Evolutionary conservation across 768 basidiomycete genomes (phyloP), one percentile per base, ranked within the genome.

Genomic region (Kwoniella newhampshirensis): DNA sequence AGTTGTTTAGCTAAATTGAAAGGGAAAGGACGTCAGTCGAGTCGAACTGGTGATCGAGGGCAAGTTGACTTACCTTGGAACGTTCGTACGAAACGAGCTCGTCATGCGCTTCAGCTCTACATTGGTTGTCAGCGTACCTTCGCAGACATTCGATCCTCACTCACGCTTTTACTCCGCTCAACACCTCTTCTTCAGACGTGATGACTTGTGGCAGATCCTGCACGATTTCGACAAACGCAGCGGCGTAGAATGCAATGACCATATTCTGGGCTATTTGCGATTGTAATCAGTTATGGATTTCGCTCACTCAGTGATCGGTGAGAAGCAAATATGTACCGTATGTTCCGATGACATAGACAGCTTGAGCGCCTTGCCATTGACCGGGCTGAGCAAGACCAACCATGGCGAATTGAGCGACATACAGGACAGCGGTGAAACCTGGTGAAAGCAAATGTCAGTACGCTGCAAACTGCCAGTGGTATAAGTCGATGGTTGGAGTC

Each of bases 141-240:
- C 36, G 23, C 26, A 15, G 13, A 12, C 15, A n/a, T 6, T 32
- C 32, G 6, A 6, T 13, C 13, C 6, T 13, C 13, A 30, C 59
- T 42, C 23, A 60, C 59, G 53, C 37, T 44, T 60, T 60, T 12
- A 20, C 30, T 8, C 54, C 60, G 1, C 20, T 23, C 21, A 20
- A 9, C 20, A 61, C 54, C n/a, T 56, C 54, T 28, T 52, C 17
- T 35, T 61, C 60, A 20, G 54, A 57, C 25, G 41, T 20, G 35
- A 52, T 57, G 12, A 61, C 44, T 21, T 56, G 37, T 25, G 60
- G 60, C 20, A 61, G 42, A 30, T 61, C 60, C n/a, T 36, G 54
- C 2, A 57, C 60, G 17, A 61, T 37, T 9, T 20, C 46, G n/a
- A 54, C 54, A 20, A 57, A 56, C 4, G 60, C 44, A 21, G 60